Evolutionary conservation across 2,329 filamentous ascomycete species (phyloP), one percentile per base, ranked within the genome.

Genomic region (Sphaerulina musiva): DNA sequence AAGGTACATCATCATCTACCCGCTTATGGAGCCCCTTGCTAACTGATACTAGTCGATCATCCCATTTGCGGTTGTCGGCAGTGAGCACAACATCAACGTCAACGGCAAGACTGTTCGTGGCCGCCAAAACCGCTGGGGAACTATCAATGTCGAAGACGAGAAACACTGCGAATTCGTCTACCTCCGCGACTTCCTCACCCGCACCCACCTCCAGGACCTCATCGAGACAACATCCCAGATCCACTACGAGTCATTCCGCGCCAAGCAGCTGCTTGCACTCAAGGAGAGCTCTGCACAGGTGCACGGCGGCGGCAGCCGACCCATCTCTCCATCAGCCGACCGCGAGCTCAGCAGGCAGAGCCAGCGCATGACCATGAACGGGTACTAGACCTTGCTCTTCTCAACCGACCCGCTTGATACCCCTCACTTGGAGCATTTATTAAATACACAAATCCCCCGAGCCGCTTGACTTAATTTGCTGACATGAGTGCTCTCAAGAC

Each of bases 91-190:
- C 64, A 96, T 98, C 72, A 91, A 96, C 61, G 88, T 98, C 73
- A 89, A 92, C 69, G 93, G 93, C 74, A 92, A 95, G 80, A 89
- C 95, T 77, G 93, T 98, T 61, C 65, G 64, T 52, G 93, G 91
- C 63, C 91, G 93, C 69, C 93, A 98, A 77, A 98, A 97, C 82
- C 85, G 93, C 74, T 98, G 93, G 93, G 93, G 93, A 66, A 88
- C 97, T 62, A 97, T 98, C 80, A 98, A 98, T 70, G 92, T 98
- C 66, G 93, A 98, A 78, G 92, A 98, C 66, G 93, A 98, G 80
- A 95, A 86, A 76, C 93, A 98, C 80, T 98, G 93, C 83, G 93
- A 98, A 82, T 98, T 98, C 70, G 86, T 97, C 70, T 96, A 95
- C 74, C 84, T 98, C 59, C 86, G 93, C 72, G 92, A 98, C 81